A percentile compares a stretch with the other conserved stretches of the same genome.
phyloP scores from a whole-genome alignment of 176 grass and related monocot genomes.

The Carex cristatella region DNA sequence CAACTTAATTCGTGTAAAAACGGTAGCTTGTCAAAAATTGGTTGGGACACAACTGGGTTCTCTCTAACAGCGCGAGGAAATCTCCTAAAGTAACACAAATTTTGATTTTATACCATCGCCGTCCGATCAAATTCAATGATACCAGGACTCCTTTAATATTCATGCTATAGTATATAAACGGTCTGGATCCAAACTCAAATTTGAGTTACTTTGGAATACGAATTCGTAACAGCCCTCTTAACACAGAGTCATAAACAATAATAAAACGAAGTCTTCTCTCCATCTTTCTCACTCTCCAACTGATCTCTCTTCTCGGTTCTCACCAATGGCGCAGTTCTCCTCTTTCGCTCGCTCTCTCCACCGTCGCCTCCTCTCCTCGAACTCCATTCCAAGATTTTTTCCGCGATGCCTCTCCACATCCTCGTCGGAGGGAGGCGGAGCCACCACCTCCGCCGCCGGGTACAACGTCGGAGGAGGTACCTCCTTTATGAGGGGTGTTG shows the following conservation, averaged over 20 bases:
- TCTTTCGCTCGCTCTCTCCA: constrained; percentile 41
- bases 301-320: not conserved
- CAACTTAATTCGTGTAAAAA: not conserved
- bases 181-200: too few relatives aligned
- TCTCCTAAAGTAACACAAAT: too few relatives aligned
- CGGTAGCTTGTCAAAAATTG: not conserved
- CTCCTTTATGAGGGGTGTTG: constrained; percentile 70
- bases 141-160: too few relatives aligned
- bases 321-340: constrained; percentile 40
- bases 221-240: not conserved
- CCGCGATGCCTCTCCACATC: constrained; percentile 25
- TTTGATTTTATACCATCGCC: too few relatives aligned
- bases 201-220: too few relatives aligned
- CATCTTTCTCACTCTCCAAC: not conserved
- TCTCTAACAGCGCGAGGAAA: too few relatives aligned
- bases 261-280: not conserved
- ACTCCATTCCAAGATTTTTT: not conserved
- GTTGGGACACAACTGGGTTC: not conserved
- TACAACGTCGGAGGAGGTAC: constrained; percentile 72
- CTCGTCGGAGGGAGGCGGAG: constrained; percentile 6
- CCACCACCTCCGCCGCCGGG: constrained; percentile 33
- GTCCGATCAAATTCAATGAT: too few relatives aligned
- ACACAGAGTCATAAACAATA: not conserved
- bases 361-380: constrained; percentile 31
- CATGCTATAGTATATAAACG: too few relatives aligned